These are phyloP conservation scores for Pseudotsuga menziesii DNA, from an alignment of 75 land plant genomes.

Conservation along the genomic window DNA sequence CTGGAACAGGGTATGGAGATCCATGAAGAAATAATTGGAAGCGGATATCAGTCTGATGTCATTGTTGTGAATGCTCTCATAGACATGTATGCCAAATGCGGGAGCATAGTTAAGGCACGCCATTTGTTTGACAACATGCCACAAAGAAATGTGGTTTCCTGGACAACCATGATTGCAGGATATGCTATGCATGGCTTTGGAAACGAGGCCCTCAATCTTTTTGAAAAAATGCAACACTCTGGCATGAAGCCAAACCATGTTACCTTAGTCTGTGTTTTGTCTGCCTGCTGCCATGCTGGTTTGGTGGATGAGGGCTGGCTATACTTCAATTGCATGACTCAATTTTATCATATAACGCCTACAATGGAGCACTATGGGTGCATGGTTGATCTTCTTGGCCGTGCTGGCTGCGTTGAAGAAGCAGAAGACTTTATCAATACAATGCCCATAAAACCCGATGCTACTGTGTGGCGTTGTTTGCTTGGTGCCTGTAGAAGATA, in stretches of 20 bases:
- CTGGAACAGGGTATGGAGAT: conserved; percentile 17
- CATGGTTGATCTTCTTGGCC: too few relatives aligned
- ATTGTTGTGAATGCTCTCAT: conserved; percentile 29
- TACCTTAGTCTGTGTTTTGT: conserved; percentile 22
- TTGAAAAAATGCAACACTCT: conserved; percentile 16
- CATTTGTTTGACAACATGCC: conserved; percentile 20
- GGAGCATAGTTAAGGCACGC: conserved; percentile 11
- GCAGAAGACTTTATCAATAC: too few relatives aligned
- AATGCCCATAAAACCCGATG: too few relatives aligned
- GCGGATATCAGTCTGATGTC: conserved; percentile 17
- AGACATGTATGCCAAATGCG: conserved; percentile 26
- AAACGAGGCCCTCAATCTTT: conserved; percentile 18
- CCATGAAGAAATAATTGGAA: conserved; percentile 23
- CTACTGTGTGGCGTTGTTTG: too few relatives aligned
- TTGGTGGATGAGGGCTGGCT: too few relatives aligned
- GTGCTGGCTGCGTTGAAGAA: too few relatives aligned
- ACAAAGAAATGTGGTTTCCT: conserved; percentile 24
- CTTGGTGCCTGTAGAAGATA: too few relatives aligned
- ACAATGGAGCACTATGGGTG: too few relatives aligned
- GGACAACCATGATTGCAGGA: conserved; percentile 40
- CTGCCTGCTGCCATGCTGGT: too few relatives aligned
- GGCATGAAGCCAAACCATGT: conserved; percentile 13
- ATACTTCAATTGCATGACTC: too few relatives aligned
- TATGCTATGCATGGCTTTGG: conserved; percentile 25
- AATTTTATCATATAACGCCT: too few relatives aligned